These are phyloP conservation scores for Jaltomata sinuosa DNA, from an alignment of 257 asterid genomes.

Conservation along the genomic window DNA sequence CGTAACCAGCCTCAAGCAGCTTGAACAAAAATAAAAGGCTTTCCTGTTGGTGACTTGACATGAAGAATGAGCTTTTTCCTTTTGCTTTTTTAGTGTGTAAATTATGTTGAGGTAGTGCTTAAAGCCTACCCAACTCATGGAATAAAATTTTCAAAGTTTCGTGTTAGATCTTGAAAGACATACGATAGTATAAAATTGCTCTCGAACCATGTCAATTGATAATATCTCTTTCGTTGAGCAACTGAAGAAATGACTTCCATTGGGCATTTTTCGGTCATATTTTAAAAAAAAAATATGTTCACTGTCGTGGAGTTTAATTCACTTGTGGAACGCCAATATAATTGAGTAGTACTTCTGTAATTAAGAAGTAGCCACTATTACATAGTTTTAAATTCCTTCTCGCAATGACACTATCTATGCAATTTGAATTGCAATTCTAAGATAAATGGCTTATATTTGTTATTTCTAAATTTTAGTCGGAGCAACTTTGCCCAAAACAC, in stretches of 20 bases:
- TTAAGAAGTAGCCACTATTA: background rate
- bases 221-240: too few species aligned
- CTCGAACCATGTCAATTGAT: too few species aligned
- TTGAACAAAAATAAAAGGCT: background rate
- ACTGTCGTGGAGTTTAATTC: background rate
- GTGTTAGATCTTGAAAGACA: background rate
- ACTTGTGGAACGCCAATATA: too few species aligned
- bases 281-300: background rate
- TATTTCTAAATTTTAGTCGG: background rate
- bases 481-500: too few species aligned
- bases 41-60: background rate
- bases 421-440: too few species aligned
- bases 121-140: background rate
- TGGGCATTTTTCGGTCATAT: background rate
- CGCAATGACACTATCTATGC: too few species aligned
- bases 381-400: background rate
- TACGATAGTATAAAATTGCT: too few species aligned
- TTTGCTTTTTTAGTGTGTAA: background rate
- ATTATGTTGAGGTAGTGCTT: background rate
- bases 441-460: too few species aligned
- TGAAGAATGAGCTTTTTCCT: background rate
- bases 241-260: background rate
- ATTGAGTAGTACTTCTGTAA: too few species aligned
- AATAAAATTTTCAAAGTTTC: background rate
- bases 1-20: slow-evolving; percentile 30